These are phyloP conservation scores for Dryas integrifolia DNA, from an alignment of 331 rosid species.

Conservation along the genomic window DNA sequence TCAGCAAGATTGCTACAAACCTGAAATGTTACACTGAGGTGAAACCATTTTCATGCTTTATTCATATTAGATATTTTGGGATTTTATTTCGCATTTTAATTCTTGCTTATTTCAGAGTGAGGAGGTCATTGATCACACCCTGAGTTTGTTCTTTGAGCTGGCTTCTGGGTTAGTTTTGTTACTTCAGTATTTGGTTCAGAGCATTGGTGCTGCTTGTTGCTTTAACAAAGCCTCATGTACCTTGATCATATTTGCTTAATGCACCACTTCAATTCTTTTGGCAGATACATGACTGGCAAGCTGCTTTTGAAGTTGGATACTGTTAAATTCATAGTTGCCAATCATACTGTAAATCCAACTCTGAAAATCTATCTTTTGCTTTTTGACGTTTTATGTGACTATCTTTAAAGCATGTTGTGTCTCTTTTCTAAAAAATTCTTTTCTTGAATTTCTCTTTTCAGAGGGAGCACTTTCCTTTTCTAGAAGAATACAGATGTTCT, in stretches of 20 bases:
- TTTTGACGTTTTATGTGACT: background rate
- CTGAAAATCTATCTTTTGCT: background rate
- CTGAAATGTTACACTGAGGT: conserved; percentile 86
- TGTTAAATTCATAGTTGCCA: conserved; percentile 64
- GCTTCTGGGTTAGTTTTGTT: conserved; percentile 78
- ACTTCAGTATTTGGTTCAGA: conserved; percentile 11
- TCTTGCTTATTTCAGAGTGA: conserved; percentile 59
- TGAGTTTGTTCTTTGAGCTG: conserved; percentile 80
- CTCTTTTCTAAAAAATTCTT: background rate
- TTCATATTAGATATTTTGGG: background rate
- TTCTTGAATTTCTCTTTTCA: conserved; percentile 32
- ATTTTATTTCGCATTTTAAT: conserved; percentile 1
- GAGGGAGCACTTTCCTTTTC: conserved; percentile 84
- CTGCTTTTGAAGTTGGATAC: conserved; percentile 80
- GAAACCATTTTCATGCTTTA: conserved; percentile 4
- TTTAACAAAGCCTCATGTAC: background rate
- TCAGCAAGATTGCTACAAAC: conserved; percentile 83
- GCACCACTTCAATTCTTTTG: background rate
- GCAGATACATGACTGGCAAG: conserved; percentile 82
- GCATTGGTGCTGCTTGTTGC: conserved; percentile 17
- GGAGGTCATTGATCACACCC: conserved; percentile 88
- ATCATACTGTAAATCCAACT: conserved; percentile 60
- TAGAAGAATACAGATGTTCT: conserved; percentile 77
- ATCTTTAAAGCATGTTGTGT: conserved; percentile 4
- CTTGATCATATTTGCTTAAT: background rate